Evolutionary conservation across 2,329 filamentous ascomycete species (phyloP).

Genomic region (Cytospora piceicola): DNA sequence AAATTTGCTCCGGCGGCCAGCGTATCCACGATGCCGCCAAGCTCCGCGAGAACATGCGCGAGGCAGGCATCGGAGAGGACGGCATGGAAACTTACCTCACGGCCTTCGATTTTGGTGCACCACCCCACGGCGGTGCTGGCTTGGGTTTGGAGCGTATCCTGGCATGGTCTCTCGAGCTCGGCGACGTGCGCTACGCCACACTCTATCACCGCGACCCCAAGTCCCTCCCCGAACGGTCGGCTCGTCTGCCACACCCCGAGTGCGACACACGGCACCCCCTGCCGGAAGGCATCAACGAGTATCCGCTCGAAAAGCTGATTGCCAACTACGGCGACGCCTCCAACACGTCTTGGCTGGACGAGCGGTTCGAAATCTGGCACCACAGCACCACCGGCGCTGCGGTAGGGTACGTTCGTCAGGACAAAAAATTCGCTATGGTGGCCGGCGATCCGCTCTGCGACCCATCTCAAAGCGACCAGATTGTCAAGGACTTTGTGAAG

Average conservation of each 20-base stretch:
- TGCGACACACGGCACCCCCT: constrained; percentile 69
- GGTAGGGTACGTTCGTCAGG: constrained; percentile 78
- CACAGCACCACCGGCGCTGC: constrained; percentile 79
- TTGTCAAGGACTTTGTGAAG: constrained; percentile 74
- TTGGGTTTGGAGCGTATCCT: constrained; percentile 88
- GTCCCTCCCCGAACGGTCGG: constrained; percentile 72
- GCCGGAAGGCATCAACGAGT: constrained; percentile 44
- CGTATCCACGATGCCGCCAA: constrained; percentile 82
- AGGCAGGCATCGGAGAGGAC: constrained; percentile 74
- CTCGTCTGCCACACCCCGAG: constrained; percentile 80
- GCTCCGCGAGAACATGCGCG: constrained; percentile 77
- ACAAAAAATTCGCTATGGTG: constrained; percentile 76
- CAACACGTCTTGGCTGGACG: constrained; percentile 92
- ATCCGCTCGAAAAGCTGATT: constrained; percentile 79
- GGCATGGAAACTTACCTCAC: constrained; percentile 89
- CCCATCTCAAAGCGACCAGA: constrained; percentile 71
- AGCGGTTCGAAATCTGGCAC: constrained; percentile 86
- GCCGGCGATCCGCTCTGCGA: constrained; percentile 90
- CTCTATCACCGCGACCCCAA: constrained; percentile 88
- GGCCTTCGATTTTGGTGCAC: constrained; percentile 85
- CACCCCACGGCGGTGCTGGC: constrained; percentile 87
- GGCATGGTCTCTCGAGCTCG: constrained; percentile 82
- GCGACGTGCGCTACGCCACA: constrained; percentile 86
- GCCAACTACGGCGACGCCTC: constrained; percentile 95
- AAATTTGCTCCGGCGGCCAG: constrained; percentile 90